These are phyloP conservation scores for Trapa incisa DNA, from an alignment of 345 rosid genomes.

Conservation along the genomic window DNA sequence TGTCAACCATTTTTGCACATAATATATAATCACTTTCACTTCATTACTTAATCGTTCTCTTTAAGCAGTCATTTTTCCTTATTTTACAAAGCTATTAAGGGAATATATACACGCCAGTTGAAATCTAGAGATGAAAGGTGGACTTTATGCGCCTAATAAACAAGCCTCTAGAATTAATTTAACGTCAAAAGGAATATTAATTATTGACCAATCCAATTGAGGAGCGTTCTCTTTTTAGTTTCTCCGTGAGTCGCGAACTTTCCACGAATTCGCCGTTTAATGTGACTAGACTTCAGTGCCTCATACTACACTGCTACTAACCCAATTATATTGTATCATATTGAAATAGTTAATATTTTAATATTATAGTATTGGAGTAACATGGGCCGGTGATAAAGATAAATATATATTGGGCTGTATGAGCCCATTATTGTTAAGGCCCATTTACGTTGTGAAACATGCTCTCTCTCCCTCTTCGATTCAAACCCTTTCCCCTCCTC, in stretches of 20 bases:
- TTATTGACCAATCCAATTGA: too few relatives aligned
- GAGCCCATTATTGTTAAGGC: background rate
- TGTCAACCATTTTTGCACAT: too few relatives aligned
- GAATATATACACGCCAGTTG: background rate
- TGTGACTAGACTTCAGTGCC: background rate
- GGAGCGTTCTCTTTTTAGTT: background rate
- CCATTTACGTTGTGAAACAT: background rate
- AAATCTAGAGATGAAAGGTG: background rate
- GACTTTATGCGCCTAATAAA: background rate
- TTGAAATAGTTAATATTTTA: too few relatives aligned
- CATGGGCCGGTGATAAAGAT: background rate
- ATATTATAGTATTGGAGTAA: background rate
- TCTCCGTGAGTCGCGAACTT: background rate
- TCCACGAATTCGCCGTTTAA: background rate
- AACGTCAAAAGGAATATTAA: background rate
- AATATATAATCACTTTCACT: too few relatives aligned
- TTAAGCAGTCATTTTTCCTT: too few relatives aligned
- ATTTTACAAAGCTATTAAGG: too few relatives aligned
- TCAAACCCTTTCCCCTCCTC: slow-evolving; percentile 10
- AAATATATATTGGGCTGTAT: background rate
- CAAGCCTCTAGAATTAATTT: background rate
- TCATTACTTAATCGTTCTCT: too few relatives aligned
- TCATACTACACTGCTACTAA: background rate
- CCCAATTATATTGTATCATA: too few relatives aligned
- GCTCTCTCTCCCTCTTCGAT: background rate